These are phyloP conservation scores for Jacaranda mimosifolia DNA, from an alignment of 257 asterid species.

Conservation along the genomic window DNA sequence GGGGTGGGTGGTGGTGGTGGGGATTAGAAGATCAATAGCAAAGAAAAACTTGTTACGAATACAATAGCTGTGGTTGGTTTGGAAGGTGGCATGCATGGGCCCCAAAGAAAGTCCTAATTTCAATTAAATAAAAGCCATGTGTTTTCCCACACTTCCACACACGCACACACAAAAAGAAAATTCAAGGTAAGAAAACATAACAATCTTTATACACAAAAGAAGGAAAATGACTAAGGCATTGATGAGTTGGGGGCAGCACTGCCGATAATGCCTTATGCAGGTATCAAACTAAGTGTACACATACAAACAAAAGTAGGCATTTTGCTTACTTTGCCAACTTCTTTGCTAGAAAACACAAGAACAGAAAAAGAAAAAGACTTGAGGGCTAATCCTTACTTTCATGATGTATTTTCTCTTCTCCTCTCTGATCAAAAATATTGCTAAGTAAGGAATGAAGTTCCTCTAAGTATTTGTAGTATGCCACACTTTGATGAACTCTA, in stretches of 20 bases:
- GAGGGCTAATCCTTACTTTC: no score
- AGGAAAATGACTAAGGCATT: background rate
- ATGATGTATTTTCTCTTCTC: background rate
- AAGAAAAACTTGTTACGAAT: background rate
- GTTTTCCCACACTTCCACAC: background rate
- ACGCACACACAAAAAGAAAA: no score
- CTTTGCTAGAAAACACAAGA: background rate
- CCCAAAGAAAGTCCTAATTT: no score
- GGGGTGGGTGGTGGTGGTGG: no score
- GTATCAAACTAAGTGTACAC: background rate
- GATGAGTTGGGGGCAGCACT: conserved; percentile 5
- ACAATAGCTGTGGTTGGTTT: conserved; percentile 9
- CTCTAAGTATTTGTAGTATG: conserved; percentile 35
- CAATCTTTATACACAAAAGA: background rate
- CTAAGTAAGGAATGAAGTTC: background rate
- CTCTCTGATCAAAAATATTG: background rate
- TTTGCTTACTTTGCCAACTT: background rate
- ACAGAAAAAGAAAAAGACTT: background rate
- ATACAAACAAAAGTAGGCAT: conserved; percentile 28
- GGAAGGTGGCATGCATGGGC: conserved; percentile 21
- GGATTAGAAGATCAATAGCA: background rate
- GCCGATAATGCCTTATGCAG: background rate
- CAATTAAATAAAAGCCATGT: background rate
- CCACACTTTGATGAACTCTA: conserved; percentile 29
- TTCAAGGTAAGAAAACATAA: background rate